These are phyloP conservation scores for Verticillium longisporum DNA, from an alignment of 2,329 filamentous ascomycete species.

Conservation along the genomic window DNA sequence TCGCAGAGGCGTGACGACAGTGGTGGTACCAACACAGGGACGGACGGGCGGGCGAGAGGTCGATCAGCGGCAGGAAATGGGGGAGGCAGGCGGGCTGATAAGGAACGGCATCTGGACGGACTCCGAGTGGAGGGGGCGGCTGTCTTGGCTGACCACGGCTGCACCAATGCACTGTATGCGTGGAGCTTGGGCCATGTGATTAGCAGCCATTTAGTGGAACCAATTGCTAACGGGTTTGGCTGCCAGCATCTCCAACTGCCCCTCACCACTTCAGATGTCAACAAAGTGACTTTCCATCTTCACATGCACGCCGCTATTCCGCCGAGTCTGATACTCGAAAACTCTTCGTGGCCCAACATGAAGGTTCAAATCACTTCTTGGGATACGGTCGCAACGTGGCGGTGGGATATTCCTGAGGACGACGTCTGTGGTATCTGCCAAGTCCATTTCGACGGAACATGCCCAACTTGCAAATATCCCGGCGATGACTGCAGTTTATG, in stretches of 20 bases:
- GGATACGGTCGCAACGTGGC: constrained; percentile 93
- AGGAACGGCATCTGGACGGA: background rate
- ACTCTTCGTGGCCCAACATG: constrained; percentile 47
- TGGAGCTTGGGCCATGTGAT: constrained; percentile 18
- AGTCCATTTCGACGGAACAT: constrained; percentile 95
- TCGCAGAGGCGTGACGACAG: background rate
- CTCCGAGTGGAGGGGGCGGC: background rate
- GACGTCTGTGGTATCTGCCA: constrained; percentile 98
- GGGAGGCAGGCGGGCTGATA: background rate
- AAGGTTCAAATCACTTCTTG: constrained; percentile 92
- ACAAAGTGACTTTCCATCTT: background rate
- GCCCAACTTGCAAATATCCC: constrained; percentile 95
- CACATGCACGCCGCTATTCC: background rate
- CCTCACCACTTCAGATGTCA: background rate
- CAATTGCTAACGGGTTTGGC: background rate
- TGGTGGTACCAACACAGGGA: background rate
- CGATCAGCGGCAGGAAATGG: background rate
- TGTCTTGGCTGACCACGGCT: background rate
- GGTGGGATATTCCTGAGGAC: constrained; percentile 95
- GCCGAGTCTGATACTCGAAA: background rate
- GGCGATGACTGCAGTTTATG: constrained; percentile 91
- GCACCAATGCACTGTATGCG: constrained; percentile 7
- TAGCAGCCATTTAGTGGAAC: background rate
- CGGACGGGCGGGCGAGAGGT: background rate
- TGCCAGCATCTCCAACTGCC: background rate